phyloP scores from a whole-genome alignment of 192 early-diverging fungal genomes.

The Funneliformis mosseae region DNA sequence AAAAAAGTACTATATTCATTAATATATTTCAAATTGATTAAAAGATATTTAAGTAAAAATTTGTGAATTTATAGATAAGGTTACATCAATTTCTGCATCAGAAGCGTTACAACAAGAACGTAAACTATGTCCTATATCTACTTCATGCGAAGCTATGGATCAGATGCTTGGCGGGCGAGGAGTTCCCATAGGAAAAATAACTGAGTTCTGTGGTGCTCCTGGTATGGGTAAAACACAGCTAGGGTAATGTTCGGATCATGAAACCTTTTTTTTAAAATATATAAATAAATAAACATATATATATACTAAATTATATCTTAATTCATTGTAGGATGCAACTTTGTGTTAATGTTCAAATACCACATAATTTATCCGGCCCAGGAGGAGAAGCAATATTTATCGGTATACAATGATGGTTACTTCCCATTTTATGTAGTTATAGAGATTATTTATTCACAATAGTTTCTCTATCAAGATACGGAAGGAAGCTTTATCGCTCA shows the following conservation, averaged over 20 bases:
- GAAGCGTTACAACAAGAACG: slow-evolving; percentile 39
- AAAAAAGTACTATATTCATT: slow-evolving; percentile 5
- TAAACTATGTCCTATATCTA: slow-evolving; percentile 36
- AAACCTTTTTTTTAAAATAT: background rate
- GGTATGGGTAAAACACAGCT: slow-evolving; percentile 59
- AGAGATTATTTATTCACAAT: background rate
- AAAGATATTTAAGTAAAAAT: background rate
- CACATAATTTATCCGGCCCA: slow-evolving; percentile 21
- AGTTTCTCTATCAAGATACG: slow-evolving; percentile 2
- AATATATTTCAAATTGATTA: background rate
- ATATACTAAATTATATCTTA: too few relatives aligned
- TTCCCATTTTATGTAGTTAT: too few relatives aligned
- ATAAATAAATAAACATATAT: too few relatives aligned
- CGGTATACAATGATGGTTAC: background rate
- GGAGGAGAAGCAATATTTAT: slow-evolving; percentile 32
- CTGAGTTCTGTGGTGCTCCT: slow-evolving; percentile 53
- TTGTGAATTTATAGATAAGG: slow-evolving; percentile 14
- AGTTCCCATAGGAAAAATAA: slow-evolving; percentile 45
- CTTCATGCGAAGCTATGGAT: slow-evolving; percentile 46
- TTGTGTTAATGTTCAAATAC: slow-evolving; percentile 35
- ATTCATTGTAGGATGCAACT: slow-evolving; percentile 21
- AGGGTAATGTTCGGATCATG: slow-evolving; percentile 35
- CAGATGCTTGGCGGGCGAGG: slow-evolving; percentile 45
- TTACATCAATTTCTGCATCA: slow-evolving; percentile 42
- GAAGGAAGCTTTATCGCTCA: slow-evolving; percentile 33